Percentiles rank a stretch among this genome's conserved stretches.
Conservation (phyloP, 176 grass and related monocot genomes). For the Saccharum officinarum region DNA sequence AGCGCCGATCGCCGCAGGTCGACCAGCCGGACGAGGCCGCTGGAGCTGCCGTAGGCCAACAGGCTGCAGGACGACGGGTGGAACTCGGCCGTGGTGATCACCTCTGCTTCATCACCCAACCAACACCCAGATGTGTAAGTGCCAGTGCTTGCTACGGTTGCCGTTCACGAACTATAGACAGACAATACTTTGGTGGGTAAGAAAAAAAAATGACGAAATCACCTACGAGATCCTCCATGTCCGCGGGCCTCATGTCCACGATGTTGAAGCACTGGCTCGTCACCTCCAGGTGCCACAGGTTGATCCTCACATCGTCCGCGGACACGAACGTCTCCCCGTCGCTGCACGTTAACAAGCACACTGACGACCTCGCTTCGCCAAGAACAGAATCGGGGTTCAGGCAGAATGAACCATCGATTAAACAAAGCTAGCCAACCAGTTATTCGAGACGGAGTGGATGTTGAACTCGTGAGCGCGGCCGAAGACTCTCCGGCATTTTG, state of each 20-base stretch:
- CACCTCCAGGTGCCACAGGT: constrained; percentile 60
- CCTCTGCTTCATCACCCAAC: constrained; percentile 37
- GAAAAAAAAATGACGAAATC: constrained; percentile 22
- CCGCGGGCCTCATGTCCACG: constrained; percentile 45
- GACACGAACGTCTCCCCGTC: constrained; percentile 67
- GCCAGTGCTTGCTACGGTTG: neutral
- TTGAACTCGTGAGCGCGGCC: constrained; percentile 45
- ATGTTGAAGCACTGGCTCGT: constrained; percentile 57
- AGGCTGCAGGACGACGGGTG: constrained; percentile 59
- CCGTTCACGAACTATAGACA: neutral
- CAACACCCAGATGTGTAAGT: neutral
- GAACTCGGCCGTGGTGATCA: constrained; percentile 70
- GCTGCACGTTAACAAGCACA: constrained; percentile 5
- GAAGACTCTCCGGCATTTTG: constrained; percentile 49
- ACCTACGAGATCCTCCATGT: constrained; percentile 73
- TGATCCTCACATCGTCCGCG: constrained; percentile 58
- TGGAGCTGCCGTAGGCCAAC: constrained; percentile 63
- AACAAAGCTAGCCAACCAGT: constrained; percentile 29
- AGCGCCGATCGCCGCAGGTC: constrained; percentile 68
- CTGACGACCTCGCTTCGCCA: too few species aligned
- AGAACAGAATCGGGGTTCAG: neutral
- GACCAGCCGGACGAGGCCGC: constrained; percentile 61
- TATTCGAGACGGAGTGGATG: constrained; percentile 56
- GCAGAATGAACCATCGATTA: neutral
- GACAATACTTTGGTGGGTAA: too few species aligned